Percentiles rank a stretch among this genome's conserved stretches.
Evolutionary conservation across 768 basidiomycete species (phyloP).

Genomic region (Tulasnella sp.): DNA sequence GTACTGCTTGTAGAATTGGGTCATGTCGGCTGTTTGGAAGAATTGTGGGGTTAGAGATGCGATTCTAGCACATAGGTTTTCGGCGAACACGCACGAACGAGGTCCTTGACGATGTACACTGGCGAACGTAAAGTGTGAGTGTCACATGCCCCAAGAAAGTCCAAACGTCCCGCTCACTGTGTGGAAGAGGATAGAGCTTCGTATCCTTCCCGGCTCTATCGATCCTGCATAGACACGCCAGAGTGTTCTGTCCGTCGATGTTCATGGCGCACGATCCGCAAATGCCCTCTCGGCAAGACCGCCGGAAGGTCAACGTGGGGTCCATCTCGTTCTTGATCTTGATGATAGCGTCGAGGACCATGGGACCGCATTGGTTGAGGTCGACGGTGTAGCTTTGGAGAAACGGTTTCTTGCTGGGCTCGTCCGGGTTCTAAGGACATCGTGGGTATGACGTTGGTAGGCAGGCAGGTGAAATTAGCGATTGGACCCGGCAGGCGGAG

Average conservation of each 20-base stretch:
- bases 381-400: slow-evolving; percentile 64
- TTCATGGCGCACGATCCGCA: slow-evolving; percentile 99
- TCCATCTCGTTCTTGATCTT: slow-evolving; percentile 99
- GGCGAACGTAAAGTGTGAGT: slow-evolving; percentile 1
- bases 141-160: neutral
- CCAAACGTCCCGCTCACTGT: slow-evolving; percentile 50
- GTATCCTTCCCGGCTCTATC: slow-evolving; percentile 63
- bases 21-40: slow-evolving; percentile 44
- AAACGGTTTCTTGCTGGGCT: slow-evolving; percentile 79
- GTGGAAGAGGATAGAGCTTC: slow-evolving; percentile 95
- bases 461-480: slow-evolving; percentile 1
- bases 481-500: neutral
- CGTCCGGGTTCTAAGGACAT: slow-evolving; percentile 73
- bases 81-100: slow-evolving; percentile 52
- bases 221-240: slow-evolving; percentile 94
- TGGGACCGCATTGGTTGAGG: slow-evolving; percentile 5
- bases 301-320: slow-evolving; percentile 91
- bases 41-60: neutral
- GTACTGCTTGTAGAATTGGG: slow-evolving; percentile 98
- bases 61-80: slow-evolving; percentile 17
- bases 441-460: neutral
- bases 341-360: slow-evolving; percentile 86
- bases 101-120: slow-evolving; percentile 99
- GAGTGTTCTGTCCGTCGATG: slow-evolving; percentile 94
- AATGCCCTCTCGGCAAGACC: slow-evolving; percentile 89